These are phyloP conservation scores for Metarhizium anisopliae DNA, from an alignment of 2,329 filamentous ascomycete species.

Conservation along the genomic window DNA sequence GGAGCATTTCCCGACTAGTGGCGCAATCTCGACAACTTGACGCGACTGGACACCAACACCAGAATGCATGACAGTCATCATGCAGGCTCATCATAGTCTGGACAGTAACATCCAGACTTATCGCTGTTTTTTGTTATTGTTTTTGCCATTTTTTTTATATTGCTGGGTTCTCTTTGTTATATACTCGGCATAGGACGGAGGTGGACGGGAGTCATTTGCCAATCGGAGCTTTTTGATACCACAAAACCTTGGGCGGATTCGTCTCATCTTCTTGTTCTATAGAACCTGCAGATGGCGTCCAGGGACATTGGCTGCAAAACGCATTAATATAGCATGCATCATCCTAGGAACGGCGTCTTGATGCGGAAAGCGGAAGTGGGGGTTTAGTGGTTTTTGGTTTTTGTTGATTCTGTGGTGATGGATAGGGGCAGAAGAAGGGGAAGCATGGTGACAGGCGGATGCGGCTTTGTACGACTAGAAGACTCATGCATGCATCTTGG, in stretches of 20 bases:
- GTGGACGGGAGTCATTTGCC: slow-evolving; percentile 19
- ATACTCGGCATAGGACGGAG: slow-evolving; percentile 12
- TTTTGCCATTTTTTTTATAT: slow-evolving; percentile 1
- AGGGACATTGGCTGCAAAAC: slow-evolving; percentile 26
- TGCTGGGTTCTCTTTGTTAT: slow-evolving; percentile 17
- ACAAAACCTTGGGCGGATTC: slow-evolving; percentile 13
- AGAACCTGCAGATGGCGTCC: slow-evolving; percentile 23
- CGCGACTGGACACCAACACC: slow-evolving; percentile 2
- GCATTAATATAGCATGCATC: slow-evolving; percentile 32
- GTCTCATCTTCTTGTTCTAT: slow-evolving; percentile 19
- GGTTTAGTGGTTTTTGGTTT: slow-evolving; percentile 1
- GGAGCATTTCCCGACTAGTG: neutral
- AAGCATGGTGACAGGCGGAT: slow-evolving; percentile 8
- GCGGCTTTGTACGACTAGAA: slow-evolving; percentile 24
- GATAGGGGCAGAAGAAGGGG: slow-evolving; percentile 6
- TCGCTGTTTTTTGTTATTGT: neutral
- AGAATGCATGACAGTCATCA: neutral
- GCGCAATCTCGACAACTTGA: neutral
- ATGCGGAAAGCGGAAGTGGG: neutral
- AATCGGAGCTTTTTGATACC: slow-evolving; percentile 20
- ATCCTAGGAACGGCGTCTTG: slow-evolving; percentile 23
- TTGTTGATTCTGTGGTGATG: slow-evolving; percentile 12
- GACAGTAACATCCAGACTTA: slow-evolving; percentile 5
- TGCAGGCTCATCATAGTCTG: neutral
- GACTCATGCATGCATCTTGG: slow-evolving; percentile 7